Percentiles rank a stretch among this genome's conserved stretches.
Evolutionary conservation across 495 filamentous ascomycete genomes (phyloP).

Genomic region (Staphylotrichum longicolle): DNA sequence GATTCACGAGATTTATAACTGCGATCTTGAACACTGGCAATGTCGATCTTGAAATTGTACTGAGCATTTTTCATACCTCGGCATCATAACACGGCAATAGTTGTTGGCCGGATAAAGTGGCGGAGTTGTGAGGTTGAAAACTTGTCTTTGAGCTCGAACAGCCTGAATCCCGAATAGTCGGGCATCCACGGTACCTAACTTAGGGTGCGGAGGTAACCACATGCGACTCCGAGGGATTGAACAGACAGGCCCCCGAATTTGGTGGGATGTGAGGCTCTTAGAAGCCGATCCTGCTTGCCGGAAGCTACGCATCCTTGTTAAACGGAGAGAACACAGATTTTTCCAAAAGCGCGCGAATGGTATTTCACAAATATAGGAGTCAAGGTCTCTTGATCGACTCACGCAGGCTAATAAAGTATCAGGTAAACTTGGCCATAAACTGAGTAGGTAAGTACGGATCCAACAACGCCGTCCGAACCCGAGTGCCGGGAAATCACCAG

Average conservation of each 20-base stretch:
- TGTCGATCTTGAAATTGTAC: too few relatives aligned
- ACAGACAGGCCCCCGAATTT: not conserved
- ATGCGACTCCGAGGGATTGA: not conserved
- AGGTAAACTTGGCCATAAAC: too few relatives aligned
- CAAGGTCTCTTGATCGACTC: too few relatives aligned
- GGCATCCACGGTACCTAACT: not conserved
- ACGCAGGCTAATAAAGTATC: too few relatives aligned
- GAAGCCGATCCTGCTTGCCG: conserved; percentile 9
- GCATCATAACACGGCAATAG: conserved; percentile 8
- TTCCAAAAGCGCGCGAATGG: too few relatives aligned
- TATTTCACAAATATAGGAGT: too few relatives aligned
- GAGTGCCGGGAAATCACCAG: too few relatives aligned
- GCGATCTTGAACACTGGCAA: too few relatives aligned
- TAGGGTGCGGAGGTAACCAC: not conserved
- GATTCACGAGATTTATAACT: not conserved
- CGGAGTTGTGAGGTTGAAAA: not conserved
- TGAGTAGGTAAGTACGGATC: too few relatives aligned
- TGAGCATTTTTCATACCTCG: not conserved
- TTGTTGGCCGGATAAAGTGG: conserved; percentile 13
- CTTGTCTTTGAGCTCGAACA: not conserved
- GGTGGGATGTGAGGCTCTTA: not conserved
- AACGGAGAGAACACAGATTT: too few relatives aligned
- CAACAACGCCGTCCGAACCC: too few relatives aligned
- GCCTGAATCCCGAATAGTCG: conserved; percentile 3
- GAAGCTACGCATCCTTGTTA: not conserved